These are phyloP conservation scores for Blastobotrys ciferrii DNA, from an alignment of 1,139 yeast species.

Conservation along the genomic window DNA sequence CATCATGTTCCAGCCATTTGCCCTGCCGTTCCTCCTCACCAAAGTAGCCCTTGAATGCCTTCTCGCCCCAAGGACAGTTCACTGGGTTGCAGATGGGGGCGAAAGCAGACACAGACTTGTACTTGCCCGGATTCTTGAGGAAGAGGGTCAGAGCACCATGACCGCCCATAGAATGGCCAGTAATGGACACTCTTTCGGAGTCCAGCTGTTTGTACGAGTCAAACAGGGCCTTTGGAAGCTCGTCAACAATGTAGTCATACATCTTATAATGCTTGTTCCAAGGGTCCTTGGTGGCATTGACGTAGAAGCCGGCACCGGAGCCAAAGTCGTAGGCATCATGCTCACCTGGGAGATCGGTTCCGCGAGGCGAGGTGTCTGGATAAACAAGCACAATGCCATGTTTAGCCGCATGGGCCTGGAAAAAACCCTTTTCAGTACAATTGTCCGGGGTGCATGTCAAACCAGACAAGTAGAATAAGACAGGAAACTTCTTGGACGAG, in stretches of 20 bases:
- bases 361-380: conserved; percentile 97
- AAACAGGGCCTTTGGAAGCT: conserved; percentile 56
- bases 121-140: conserved; percentile 68
- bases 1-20: conserved; percentile 76
- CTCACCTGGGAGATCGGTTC: conserved; percentile 79
- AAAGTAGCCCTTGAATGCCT: conserved; percentile 76
- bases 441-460: conserved; percentile 92
- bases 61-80: conserved; percentile 79
- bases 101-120: conserved; percentile 84
- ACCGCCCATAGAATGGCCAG: conserved; percentile 99
- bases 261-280: conserved; percentile 74
- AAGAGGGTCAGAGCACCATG: conserved; percentile 85
- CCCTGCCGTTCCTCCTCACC: conserved; percentile 51
- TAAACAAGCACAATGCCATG: conserved; percentile 84
- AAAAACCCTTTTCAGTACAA: conserved; percentile 90
- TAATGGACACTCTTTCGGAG: conserved; percentile 60
- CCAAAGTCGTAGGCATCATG: conserved; percentile 89
- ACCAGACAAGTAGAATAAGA: conserved; percentile 79
- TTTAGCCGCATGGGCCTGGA: conserved; percentile 77
- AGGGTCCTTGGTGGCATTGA: conserved; percentile 74
- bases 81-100: conserved; percentile 85
- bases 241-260: conserved; percentile 80
- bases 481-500: conserved; percentile 51
- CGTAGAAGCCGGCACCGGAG: conserved; percentile 91
- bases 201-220: conserved; percentile 44